Base-by-base conservation (phyloP, 306 rosid genomes). In the Albizia julibrissin region DNA sequence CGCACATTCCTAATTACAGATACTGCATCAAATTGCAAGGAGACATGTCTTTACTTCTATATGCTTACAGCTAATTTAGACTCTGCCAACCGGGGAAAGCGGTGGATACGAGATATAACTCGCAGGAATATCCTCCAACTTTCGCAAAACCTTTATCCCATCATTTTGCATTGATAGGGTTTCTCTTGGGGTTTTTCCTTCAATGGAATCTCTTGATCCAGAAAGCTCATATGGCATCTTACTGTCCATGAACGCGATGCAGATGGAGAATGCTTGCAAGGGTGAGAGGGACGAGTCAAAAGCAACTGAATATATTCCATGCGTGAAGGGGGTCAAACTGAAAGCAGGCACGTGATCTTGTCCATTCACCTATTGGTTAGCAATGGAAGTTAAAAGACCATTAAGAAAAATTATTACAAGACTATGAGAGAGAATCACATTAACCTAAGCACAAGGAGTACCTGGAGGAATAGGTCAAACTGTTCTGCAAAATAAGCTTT, bases 181-280 rank as follows among this genome's bases (percentile, higher is more conserved):
- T 43, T 46, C 76, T 69, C 77, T 84, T 2, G 40, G 73, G 79
- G 85, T 49, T 69, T 86, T 90, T 77, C 69, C 97, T 81, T 88
- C 93, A 29, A 81, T 10, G 16, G 79, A 79, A 77, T 85, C 82
- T 73, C 86, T 87, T 26, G 91, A 71, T 84, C 85, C 92, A 31
- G 86, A 83, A 81, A 73, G 88, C 80, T 89, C 92, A 44, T 72
- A 75, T 58, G 87, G 85, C 77, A 87, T 88, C 89, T 77, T 84
- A 82, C 91, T 68, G 74, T 95, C 96, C 74, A 93, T 79, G 79
- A 91, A 87, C 21, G 98, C 94, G 80, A 91, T 83, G 94, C 98
- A 91, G 47, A 90, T 88, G 75, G 98, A 91, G 88, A 95, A 93
- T 58, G 98, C 99, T 89, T 92, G 99, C 84, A 95, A 76, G 83